These are phyloP conservation scores for Candida caryicola DNA, from an alignment of 805 yeast species.

Conservation along the genomic window DNA sequence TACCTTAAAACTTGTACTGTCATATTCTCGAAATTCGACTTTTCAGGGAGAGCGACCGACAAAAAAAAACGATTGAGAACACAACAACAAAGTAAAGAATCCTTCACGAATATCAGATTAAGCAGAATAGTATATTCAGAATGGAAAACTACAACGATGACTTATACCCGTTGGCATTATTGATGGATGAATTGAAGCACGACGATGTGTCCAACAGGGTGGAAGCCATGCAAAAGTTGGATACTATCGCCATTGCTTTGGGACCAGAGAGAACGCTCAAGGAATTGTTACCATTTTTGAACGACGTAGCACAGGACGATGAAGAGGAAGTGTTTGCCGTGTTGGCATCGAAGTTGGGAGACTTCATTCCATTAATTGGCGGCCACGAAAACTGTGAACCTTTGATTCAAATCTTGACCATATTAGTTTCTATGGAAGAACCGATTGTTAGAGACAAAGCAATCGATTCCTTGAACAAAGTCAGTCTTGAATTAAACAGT, in stretches of 20 bases:
- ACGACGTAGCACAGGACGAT: slow-evolving; percentile 89
- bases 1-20: too few relatives aligned
- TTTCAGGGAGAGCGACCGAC: background rate
- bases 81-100: background rate
- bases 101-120: background rate
- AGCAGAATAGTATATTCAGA: slow-evolving; percentile 2
- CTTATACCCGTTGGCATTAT: slow-evolving; percentile 88
- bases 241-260: slow-evolving; percentile 90
- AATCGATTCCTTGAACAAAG: slow-evolving; percentile 73
- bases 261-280: slow-evolving; percentile 90
- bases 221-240: slow-evolving; percentile 89
- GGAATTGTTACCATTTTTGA: slow-evolving; percentile 87
- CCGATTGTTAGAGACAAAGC: slow-evolving; percentile 96
- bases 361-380: slow-evolving; percentile 85
- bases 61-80: background rate
- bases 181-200: slow-evolving; percentile 95
- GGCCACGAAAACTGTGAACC: slow-evolving; percentile 60
- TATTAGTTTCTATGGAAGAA: slow-evolving; percentile 89
- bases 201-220: slow-evolving; percentile 94
- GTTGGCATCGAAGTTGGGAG: slow-evolving; percentile 85
- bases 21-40: too few relatives aligned
- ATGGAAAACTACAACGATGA: slow-evolving; percentile 51
- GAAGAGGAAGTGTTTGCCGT: slow-evolving; percentile 97
- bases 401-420: slow-evolving; percentile 64
- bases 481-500: slow-evolving; percentile 60